These are phyloP conservation scores for Albugo laibachii DNA, from an alignment of 352 stramenopile genomes.

Conservation along the genomic window DNA sequence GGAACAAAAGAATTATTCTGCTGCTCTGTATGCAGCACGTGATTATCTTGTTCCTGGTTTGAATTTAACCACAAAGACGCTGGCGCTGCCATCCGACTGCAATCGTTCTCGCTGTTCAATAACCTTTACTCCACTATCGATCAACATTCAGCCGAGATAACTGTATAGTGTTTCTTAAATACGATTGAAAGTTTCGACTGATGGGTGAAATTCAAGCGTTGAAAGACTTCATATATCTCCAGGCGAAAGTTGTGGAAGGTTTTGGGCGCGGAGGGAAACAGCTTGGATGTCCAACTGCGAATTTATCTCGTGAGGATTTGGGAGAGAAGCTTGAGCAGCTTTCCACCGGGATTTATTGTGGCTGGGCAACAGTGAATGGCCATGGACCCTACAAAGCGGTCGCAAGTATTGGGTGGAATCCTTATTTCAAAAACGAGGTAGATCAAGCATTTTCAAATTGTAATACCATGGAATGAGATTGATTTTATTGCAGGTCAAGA, in stretches of 20 bases:
- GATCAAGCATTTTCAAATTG: conserved; percentile 4
- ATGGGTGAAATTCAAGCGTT: conserved; percentile 18
- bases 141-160: no score
- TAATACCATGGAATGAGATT: background rate
- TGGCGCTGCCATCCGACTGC: no score
- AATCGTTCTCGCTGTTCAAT: no score
- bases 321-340: conserved; percentile 58
- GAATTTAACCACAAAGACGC: no score
- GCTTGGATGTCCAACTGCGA: conserved; percentile 90
- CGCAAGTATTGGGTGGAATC: conserved; percentile 94
- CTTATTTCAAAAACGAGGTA: conserved; percentile 85
- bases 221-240: conserved; percentile 46
- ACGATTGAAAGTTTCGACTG: no score
- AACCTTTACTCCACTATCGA: no score
- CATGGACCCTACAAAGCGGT: conserved; percentile 82
- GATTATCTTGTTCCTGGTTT: no score
- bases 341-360: conserved; percentile 85
- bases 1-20: no score
- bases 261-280: conserved; percentile 92
- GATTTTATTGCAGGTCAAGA: conserved; percentile 69
- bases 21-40: no score
- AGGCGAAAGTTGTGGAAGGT: conserved; percentile 82
- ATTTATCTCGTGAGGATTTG: conserved; percentile 80
- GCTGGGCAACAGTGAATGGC: conserved; percentile 80
- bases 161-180: no score